Evolutionary conservation across 2,329 filamentous ascomycete genomes (phyloP).

Genomic region (Botryotinia calthae): DNA sequence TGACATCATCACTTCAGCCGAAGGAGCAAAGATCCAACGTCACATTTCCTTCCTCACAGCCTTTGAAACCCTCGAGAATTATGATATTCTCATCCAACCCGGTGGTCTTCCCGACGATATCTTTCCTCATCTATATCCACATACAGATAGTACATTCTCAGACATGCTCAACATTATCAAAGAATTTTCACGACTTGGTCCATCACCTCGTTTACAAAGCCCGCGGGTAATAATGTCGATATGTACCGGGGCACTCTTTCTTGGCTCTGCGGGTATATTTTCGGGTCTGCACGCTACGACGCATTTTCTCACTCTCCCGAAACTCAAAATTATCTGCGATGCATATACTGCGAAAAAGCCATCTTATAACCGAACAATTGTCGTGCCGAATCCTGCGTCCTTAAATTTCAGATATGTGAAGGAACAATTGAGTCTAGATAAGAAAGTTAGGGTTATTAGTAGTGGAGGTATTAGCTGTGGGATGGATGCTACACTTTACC

Average conservation of each 20-base stretch:
- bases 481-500: conserved; percentile 63
- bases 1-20: conserved; percentile 4
- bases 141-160: conserved; percentile 53
- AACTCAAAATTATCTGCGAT: conserved; percentile 65
- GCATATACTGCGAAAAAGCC: conserved; percentile 3
- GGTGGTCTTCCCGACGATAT: conserved; percentile 63
- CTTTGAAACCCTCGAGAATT: conserved; percentile 56
- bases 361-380: neutral
- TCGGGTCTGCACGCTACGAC: conserved; percentile 78
- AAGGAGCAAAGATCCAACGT: conserved; percentile 14
- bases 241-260: conserved; percentile 75
- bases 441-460: conserved; percentile 65
- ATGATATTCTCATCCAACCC: conserved; percentile 75
- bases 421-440: conserved; percentile 8
- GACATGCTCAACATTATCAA: conserved; percentile 71
- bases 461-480: conserved; percentile 75
- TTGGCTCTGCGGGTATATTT: conserved; percentile 73
- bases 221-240: conserved; percentile 71
- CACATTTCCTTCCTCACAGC: conserved; percentile 72
- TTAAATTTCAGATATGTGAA: conserved; percentile 19
- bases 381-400: conserved; percentile 13
- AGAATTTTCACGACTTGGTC: conserved; percentile 75
- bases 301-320: conserved; percentile 76
- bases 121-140: conserved; percentile 40
- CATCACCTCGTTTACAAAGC: conserved; percentile 67